phyloP scores from a whole-genome alignment of 306 rosid genomes.

The Begonia loranthoides region DNA sequence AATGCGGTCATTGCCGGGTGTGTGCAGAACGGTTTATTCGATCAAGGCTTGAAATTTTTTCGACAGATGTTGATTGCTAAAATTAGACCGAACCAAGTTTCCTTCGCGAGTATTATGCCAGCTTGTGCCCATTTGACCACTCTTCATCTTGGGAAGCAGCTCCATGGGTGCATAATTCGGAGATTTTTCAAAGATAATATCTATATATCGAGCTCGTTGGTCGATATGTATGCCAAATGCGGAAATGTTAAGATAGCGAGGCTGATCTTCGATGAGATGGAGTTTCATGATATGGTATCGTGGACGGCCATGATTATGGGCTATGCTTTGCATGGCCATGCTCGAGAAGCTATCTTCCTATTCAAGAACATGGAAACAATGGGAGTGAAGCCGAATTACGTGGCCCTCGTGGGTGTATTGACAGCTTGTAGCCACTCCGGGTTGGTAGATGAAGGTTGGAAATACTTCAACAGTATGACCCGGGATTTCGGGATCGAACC shows the following conservation, averaged over 20 bases:
- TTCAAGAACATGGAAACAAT: slow-evolving; percentile 56
- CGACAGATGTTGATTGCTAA: slow-evolving; percentile 46
- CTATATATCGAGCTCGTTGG: slow-evolving; percentile 54
- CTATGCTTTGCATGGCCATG: slow-evolving; percentile 73
- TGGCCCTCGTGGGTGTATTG: slow-evolving; percentile 62
- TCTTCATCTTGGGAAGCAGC: slow-evolving; percentile 68
- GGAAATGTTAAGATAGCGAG: slow-evolving; percentile 56
- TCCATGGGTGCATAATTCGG: slow-evolving; percentile 59
- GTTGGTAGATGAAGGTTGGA: slow-evolving; percentile 65
- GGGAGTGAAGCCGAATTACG: slow-evolving; percentile 50
- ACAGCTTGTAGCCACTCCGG: slow-evolving; percentile 89
- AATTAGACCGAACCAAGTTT: slow-evolving; percentile 38
- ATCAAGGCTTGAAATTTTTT: slow-evolving; percentile 44
- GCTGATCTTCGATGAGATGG: slow-evolving; percentile 39
- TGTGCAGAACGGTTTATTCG: slow-evolving; percentile 72
- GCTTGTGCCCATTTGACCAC: slow-evolving; percentile 84
- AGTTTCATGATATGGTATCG: slow-evolving; percentile 55
- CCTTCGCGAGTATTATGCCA: slow-evolving; percentile 75
- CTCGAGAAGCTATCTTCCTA: slow-evolving; percentile 54
- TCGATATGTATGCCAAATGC: slow-evolving; percentile 90
- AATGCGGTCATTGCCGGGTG: slow-evolving; percentile 77
- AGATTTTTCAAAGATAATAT: slow-evolving; percentile 41
- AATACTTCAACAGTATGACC: slow-evolving; percentile 48
- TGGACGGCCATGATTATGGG: slow-evolving; percentile 97
- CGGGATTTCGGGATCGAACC: slow-evolving; percentile 42